Percentiles rank a stretch among this genome's conserved stretches.
Evolutionary conservation across 1,284 basidiomycete genomes (phyloP).

Genomic region (Erythrobasidium hasegawianum): DNA sequence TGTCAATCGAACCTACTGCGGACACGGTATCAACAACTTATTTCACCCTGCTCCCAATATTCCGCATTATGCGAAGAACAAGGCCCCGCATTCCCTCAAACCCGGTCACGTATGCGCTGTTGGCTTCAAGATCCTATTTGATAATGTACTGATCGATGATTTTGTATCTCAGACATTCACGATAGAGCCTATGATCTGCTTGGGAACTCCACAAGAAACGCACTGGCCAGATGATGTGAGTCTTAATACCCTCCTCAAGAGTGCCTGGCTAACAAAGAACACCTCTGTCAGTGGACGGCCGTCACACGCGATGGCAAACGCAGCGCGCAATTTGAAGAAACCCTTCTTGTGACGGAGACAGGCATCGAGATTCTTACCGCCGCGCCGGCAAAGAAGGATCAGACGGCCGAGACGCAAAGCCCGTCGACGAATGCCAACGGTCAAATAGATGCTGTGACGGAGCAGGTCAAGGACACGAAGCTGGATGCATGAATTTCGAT

Average conservation of each 20-base stretch:
- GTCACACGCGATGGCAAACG: constrained; percentile 81
- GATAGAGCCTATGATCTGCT: constrained; percentile 90
- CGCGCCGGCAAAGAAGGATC: constrained; percentile 47
- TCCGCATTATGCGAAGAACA: constrained; percentile 81
- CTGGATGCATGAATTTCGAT: neutral
- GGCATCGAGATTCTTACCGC: constrained; percentile 85
- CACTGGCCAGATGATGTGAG: constrained; percentile 47
- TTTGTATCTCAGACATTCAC: constrained; percentile 52
- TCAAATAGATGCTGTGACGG: constrained; percentile 17
- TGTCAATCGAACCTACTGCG: constrained; percentile 83
- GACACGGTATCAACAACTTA: constrained; percentile 81
- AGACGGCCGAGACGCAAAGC: too few relatives aligned
- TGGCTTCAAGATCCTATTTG: too few relatives aligned
- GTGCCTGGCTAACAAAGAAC: too few relatives aligned
- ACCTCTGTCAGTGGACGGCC: constrained; percentile 69
- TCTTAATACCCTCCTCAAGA: too few relatives aligned
- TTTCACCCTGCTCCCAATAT: constrained; percentile 59
- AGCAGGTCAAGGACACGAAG: constrained; percentile 24
- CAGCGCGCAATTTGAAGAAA: constrained; percentile 95
- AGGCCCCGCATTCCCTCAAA: constrained; percentile 67
- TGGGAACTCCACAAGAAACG: constrained; percentile 55
- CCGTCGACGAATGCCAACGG: constrained; percentile 6
- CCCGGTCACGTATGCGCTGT: constrained; percentile 52
- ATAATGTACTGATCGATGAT: too few relatives aligned
- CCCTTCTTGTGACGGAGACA: constrained; percentile 83